Conservation (phyloP, 1,139 yeast species). For the Yamadazyma atlantica region DNA sequence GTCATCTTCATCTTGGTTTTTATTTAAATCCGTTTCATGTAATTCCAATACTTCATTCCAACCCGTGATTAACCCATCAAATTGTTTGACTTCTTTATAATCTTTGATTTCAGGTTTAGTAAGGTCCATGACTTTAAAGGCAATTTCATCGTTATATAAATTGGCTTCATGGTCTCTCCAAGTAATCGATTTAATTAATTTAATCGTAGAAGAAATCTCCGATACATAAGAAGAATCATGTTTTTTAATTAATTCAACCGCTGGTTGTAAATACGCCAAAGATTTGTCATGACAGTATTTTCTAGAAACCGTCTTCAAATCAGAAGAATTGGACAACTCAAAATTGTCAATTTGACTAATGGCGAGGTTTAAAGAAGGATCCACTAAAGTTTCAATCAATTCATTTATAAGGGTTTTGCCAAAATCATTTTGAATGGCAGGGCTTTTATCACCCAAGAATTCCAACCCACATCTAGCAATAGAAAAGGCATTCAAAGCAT, state of each 20-base stretch:
- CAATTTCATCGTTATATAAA: conserved; percentile 70
- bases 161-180: conserved; percentile 80
- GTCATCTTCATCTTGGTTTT: conserved; percentile 44
- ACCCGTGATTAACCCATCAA: conserved; percentile 32
- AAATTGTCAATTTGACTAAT: conserved; percentile 38
- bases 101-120: conserved; percentile 28
- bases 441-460: conserved; percentile 33
- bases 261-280: conserved; percentile 35
- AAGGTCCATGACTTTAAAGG: conserved; percentile 53
- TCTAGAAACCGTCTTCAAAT: conserved; percentile 49
- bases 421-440: conserved; percentile 20
- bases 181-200: conserved; percentile 37
- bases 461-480: conserved; percentile 63
- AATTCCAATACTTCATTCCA: conserved; percentile 43
- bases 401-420: conserved; percentile 53
- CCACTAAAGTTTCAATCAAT: conserved; percentile 58
- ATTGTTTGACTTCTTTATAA: conserved; percentile 25
- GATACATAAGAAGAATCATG: conserved; percentile 45
- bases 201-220: conserved; percentile 27
- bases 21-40: conserved; percentile 51
- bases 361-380: conserved; percentile 66
- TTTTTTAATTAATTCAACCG: conserved; percentile 36
- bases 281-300: conserved; percentile 36
- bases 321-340: conserved; percentile 24
- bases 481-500: conserved; percentile 53